Percentiles rank a stretch among this genome's conserved stretches.
Evolutionary conservation across 768 basidiomycete genomes (phyloP).

Genomic region (Rhodosporidiobolus sp.): DNA sequence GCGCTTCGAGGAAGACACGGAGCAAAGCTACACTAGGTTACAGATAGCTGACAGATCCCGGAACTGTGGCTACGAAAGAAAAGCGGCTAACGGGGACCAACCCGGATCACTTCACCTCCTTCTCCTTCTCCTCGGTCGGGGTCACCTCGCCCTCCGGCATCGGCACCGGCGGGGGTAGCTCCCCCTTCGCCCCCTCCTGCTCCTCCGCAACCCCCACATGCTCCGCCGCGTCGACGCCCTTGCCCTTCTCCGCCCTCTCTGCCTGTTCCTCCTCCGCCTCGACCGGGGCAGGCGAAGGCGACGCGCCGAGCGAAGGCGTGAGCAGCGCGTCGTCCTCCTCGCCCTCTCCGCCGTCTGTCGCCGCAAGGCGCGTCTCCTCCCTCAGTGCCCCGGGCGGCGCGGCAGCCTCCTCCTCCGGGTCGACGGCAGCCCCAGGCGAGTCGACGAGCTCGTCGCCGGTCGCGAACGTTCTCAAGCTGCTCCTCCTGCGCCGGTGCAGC

Average conservation of each 20-base stretch:
- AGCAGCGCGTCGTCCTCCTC: conserved; percentile 1
- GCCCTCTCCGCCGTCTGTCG: background rate
- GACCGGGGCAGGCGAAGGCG: too few species aligned
- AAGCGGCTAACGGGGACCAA: too few species aligned
- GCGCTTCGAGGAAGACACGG: too few species aligned
- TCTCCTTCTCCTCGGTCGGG: background rate
- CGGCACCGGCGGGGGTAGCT: conserved; percentile 3
- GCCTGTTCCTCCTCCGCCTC: conserved; percentile 20
- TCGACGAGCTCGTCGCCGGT: too few species aligned
- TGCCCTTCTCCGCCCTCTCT: conserved; percentile 16
- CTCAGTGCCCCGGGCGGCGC: background rate
- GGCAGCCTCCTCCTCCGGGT: too few species aligned
- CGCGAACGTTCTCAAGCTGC: too few species aligned
- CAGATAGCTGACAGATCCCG: too few species aligned
- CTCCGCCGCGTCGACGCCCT: conserved; percentile 2
- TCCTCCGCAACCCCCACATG: background rate
- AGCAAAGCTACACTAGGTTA: too few species aligned
- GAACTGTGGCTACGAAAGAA: too few species aligned
- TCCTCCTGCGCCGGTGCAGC: too few species aligned
- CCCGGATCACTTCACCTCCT: background rate
- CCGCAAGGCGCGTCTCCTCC: background rate
- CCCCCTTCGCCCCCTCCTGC: background rate
- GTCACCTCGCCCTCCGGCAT: background rate
- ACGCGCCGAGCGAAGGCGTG: background rate
- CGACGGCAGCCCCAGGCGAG: too few species aligned